Conservation (phyloP, 2,329 filamentous ascomycete genomes). For the Zalaria obscura region DNA sequence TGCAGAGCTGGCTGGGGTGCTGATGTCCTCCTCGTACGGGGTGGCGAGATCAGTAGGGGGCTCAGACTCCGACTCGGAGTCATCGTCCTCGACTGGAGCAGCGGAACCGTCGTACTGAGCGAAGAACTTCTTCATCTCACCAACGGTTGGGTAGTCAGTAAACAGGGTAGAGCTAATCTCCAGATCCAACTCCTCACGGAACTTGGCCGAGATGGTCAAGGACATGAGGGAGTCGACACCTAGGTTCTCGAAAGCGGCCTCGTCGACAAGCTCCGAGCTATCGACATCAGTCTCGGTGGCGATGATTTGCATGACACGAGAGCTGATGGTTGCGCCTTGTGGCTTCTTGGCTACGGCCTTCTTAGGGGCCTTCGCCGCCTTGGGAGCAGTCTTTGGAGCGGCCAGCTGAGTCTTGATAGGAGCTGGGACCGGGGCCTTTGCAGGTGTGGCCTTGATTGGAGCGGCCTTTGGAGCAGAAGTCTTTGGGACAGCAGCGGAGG, state of each 20-base stretch:
- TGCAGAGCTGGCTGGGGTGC: slow-evolving; percentile 35
- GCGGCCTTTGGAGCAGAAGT: slow-evolving; percentile 20
- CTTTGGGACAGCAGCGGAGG: slow-evolving; percentile 22
- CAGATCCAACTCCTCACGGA: slow-evolving; percentile 46
- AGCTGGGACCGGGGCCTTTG: slow-evolving; percentile 18
- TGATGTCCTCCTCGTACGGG: slow-evolving; percentile 26
- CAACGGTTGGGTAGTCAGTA: slow-evolving; percentile 45
- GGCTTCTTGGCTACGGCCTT: slow-evolving; percentile 36
- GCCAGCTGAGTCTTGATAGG: slow-evolving; percentile 11
- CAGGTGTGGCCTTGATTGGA: slow-evolving; percentile 15
- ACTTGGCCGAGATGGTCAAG: slow-evolving; percentile 45
- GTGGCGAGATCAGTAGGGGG: slow-evolving; percentile 25
- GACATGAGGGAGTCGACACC: slow-evolving; percentile 49
- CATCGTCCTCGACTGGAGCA: slow-evolving; percentile 19
- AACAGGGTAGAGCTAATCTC: slow-evolving; percentile 46
- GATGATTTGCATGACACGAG: slow-evolving; percentile 48
- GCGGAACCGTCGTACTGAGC: slow-evolving; percentile 32
- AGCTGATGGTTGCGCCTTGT: slow-evolving; percentile 32
- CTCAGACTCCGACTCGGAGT: slow-evolving; percentile 26
- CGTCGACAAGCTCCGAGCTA: slow-evolving; percentile 43
- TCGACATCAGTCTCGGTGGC: slow-evolving; percentile 50
- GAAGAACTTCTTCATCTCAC: slow-evolving; percentile 45
- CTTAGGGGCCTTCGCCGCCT: slow-evolving; percentile 24
- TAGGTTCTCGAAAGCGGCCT: slow-evolving; percentile 46
- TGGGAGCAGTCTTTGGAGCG: slow-evolving; percentile 10